Conservation (phyloP, 2,329 filamentous ascomycete genomes). For the Cladosporium cucumerinum region DNA sequence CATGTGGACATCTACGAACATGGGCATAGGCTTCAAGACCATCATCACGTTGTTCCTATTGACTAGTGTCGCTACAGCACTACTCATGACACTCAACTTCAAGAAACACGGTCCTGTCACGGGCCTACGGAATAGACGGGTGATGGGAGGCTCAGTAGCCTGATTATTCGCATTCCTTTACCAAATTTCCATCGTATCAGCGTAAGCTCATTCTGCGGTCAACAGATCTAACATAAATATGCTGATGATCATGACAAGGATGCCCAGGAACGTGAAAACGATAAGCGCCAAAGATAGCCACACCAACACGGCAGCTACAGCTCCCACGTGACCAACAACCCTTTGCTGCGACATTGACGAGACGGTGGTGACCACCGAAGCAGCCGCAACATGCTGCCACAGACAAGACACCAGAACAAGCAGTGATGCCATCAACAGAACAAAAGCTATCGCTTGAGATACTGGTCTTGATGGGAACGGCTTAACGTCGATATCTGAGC, state of each 20-base stretch:
- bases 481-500: conserved; percentile 19
- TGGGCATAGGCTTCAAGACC: conserved; percentile 17
- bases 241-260: conserved; percentile 5
- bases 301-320: conserved; percentile 12
- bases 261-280: conserved; percentile 4
- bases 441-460: neutral
- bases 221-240: neutral
- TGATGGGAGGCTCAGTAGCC: neutral
- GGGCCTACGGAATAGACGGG: neutral
- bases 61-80: neutral
- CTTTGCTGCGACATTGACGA: conserved; percentile 5
- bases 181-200: neutral
- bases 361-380: conserved; percentile 15
- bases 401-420: conserved; percentile 19
- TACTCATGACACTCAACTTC: neutral
- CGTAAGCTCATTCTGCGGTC: neutral
- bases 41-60: conserved; percentile 15
- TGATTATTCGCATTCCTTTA: neutral
- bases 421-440: conserved; percentile 4
- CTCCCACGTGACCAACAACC: conserved; percentile 15
- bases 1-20: conserved; percentile 8
- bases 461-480: conserved; percentile 18
- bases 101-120: neutral
- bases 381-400: conserved; percentile 23
- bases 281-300: conserved; percentile 16